Conservation (phyloP, 2,329 filamentous ascomycete genomes). For the Monilinia aucupariae region DNA sequence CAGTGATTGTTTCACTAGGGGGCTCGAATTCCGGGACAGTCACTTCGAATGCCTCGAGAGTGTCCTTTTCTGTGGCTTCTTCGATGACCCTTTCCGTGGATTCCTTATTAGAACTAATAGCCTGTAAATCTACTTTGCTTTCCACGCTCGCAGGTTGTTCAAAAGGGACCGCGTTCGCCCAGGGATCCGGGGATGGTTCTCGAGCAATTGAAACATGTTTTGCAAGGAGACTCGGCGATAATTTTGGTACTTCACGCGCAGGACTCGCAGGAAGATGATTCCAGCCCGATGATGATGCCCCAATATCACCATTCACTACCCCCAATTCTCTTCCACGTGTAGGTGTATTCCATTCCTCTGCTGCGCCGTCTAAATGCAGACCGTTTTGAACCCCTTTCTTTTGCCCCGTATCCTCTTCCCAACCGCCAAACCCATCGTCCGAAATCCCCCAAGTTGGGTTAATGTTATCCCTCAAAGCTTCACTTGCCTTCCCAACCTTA, state of each 20-base stretch:
- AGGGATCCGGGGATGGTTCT: slow-evolving; percentile 32
- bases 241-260: slow-evolving; percentile 10
- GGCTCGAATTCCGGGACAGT: background rate
- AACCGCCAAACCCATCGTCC: slow-evolving; percentile 30
- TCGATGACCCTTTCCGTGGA: background rate
- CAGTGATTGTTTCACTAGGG: background rate
- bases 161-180: slow-evolving; percentile 20
- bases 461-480: slow-evolving; percentile 24
- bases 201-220: slow-evolving; percentile 19
- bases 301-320: slow-evolving; percentile 12
- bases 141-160: background rate
- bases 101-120: background rate
- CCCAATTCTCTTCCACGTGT: slow-evolving; percentile 5
- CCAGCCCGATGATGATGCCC: slow-evolving; percentile 20
- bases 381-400: slow-evolving; percentile 1
- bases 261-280: slow-evolving; percentile 7
- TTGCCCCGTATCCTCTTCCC: slow-evolving; percentile 24
- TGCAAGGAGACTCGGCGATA: slow-evolving; percentile 21
- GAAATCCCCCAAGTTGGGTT: slow-evolving; percentile 29
- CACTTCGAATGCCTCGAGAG: background rate
- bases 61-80: background rate
- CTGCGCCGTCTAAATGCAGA: slow-evolving; percentile 21
- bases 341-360: slow-evolving; percentile 20
- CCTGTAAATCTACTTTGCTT: background rate
- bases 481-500: slow-evolving; percentile 19